Evolutionary conservation across 192 early-diverging fungal genomes (phyloP).

Genomic region (Geranomyces variabilis): DNA sequence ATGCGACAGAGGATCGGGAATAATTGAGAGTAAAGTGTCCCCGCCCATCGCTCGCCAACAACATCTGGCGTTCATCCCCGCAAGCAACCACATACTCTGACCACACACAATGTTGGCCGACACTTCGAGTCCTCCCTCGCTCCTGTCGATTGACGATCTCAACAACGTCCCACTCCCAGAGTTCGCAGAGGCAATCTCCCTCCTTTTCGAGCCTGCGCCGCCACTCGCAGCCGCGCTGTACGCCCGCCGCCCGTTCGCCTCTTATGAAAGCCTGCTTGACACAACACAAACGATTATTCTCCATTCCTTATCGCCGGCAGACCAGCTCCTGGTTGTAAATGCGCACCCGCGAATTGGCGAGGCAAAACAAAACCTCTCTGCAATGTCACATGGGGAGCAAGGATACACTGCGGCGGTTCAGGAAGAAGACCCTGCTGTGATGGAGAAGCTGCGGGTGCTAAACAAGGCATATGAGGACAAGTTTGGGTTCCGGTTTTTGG

Average conservation of each 20-base stretch:
- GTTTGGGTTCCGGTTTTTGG: constrained; percentile 57
- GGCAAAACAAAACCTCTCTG: constrained; percentile 33
- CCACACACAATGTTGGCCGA: too few species aligned
- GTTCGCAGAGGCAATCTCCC: constrained; percentile 51
- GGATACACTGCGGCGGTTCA: constrained; percentile 24
- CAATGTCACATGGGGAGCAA: constrained; percentile 38
- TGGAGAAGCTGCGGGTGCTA: constrained; percentile 35
- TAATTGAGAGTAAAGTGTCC: too few species aligned
- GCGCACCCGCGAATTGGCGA: constrained; percentile 87
- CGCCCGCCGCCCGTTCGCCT: constrained; percentile 68
- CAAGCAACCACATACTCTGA: too few species aligned
- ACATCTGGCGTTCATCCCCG: too few species aligned
- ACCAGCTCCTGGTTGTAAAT: constrained; percentile 81
- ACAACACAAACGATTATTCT: constrained; percentile 40
- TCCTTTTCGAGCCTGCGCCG: constrained; percentile 84
- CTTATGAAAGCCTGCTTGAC: constrained; percentile 69
- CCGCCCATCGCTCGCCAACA: too few species aligned
- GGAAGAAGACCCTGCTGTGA: constrained; percentile 33
- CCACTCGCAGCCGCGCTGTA: constrained; percentile 75
- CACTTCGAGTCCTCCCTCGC: background rate
- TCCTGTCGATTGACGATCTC: constrained; percentile 37
- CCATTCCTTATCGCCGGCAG: constrained; percentile 46
- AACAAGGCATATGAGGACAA: constrained; percentile 51
- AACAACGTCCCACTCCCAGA: constrained; percentile 21
- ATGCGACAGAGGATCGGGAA: too few species aligned